These are phyloP conservation scores for Cercophora scortea DNA, from an alignment of 495 filamentous ascomycete species.

Conservation along the genomic window DNA sequence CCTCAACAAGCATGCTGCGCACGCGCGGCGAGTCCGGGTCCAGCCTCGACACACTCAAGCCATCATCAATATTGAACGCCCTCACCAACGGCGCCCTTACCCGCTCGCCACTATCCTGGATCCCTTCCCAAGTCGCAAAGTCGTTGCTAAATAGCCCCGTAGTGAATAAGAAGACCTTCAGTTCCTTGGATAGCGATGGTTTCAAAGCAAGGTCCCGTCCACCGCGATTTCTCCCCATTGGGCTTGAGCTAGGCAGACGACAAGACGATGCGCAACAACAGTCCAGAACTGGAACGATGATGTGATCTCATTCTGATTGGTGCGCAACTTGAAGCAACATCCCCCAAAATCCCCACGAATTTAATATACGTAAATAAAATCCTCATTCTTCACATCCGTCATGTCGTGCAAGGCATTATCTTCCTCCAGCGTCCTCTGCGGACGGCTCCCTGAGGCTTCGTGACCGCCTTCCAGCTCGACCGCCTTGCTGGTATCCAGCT, in stretches of 20 bases:
- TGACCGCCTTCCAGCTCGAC: constrained; percentile 37
- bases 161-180: constrained; percentile 10
- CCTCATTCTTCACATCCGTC: constrained; percentile 48
- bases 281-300: too few species aligned
- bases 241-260: too few species aligned
- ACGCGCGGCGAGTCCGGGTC: too few species aligned
- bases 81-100: too few species aligned
- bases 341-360: not conserved
- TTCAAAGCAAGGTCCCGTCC: not conserved
- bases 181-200: too few species aligned
- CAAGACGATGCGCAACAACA: too few species aligned
- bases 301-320: too few species aligned
- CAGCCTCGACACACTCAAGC: too few species aligned
- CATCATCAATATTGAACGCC: too few species aligned
- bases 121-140: constrained; percentile 1
- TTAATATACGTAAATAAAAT: constrained; percentile 53
- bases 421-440: constrained; percentile 27
- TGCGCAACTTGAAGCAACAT: too few species aligned
- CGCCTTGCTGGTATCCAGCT: constrained; percentile 33
- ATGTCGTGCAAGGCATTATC: constrained; percentile 44
- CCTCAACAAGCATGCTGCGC: too few species aligned
- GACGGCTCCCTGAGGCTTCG: constrained; percentile 30
- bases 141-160: constrained; percentile 3
- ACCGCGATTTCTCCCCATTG: too few species aligned
- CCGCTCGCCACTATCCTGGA: not conserved